Conservation (phyloP, 2,329 filamentous ascomycete genomes). For the Fusarium denticulatum region DNA sequence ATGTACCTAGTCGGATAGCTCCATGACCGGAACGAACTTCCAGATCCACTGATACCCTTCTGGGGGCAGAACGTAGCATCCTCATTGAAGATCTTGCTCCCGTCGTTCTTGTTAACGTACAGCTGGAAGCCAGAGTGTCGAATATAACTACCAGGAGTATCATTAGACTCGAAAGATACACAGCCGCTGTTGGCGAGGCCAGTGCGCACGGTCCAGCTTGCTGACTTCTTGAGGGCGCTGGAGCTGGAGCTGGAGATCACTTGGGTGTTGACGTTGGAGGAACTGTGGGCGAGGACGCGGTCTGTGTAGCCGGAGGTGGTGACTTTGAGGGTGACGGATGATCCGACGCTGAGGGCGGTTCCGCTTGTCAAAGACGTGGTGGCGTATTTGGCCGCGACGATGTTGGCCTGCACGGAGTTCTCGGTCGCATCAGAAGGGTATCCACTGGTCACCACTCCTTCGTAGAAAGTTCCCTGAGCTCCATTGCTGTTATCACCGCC, state of each 20-base stretch:
- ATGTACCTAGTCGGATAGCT: constrained; percentile 23
- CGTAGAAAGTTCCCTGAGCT: constrained; percentile 17
- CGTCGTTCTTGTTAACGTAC: neutral
- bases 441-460: constrained; percentile 7
- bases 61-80: constrained; percentile 25
- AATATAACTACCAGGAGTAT: constrained; percentile 17
- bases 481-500: constrained; percentile 23
- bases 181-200: constrained; percentile 24
- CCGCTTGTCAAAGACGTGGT: constrained; percentile 10
- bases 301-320: constrained; percentile 18
- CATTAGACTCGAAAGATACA: constrained; percentile 17
- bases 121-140: constrained; percentile 3
- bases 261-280: constrained; percentile 15
- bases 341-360: neutral
- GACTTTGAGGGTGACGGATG: constrained; percentile 12
- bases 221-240: constrained; percentile 11
- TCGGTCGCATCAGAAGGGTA: constrained; percentile 24
- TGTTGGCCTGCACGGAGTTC: constrained; percentile 18
- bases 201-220: constrained; percentile 15
- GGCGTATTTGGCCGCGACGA: constrained; percentile 20
- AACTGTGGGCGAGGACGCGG: constrained; percentile 5
- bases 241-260: constrained; percentile 5
- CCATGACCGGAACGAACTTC: constrained; percentile 16
- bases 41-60: constrained; percentile 3
- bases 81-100: constrained; percentile 14